Evolutionary conservation across 78 protist species (phyloP).

Genomic region (Andalucia godoyi): DNA sequence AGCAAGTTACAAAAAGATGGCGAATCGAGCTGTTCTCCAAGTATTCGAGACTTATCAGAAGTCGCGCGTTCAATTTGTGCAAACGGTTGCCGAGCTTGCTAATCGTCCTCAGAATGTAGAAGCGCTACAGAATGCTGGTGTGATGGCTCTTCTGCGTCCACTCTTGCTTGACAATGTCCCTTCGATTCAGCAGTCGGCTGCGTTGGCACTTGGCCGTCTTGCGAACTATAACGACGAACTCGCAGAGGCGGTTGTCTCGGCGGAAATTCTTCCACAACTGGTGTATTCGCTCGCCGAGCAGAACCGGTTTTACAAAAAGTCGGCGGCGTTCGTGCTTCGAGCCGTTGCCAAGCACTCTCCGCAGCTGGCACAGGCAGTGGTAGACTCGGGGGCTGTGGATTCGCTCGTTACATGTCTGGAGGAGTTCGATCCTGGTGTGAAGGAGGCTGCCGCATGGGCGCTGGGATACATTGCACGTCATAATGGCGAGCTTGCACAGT

Average conservation of each 20-base stretch:
- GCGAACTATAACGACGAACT: slow-evolving; percentile 72
- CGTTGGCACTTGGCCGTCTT: slow-evolving; percentile 45
- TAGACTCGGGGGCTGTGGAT: slow-evolving; percentile 69
- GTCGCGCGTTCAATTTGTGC: slow-evolving; percentile 68
- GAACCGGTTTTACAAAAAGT: slow-evolving; percentile 76
- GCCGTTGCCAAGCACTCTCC: slow-evolving; percentile 78
- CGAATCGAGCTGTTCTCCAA: too few relatives aligned
- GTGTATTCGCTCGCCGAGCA: slow-evolving; percentile 68
- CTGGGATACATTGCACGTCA: slow-evolving; percentile 80
- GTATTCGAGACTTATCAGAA: slow-evolving; percentile 70
- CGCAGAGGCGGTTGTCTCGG: slow-evolving; percentile 73
- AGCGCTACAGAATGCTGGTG: slow-evolving; percentile 61
- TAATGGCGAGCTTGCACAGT: slow-evolving; percentile 28
- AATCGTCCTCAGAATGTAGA: slow-evolving; percentile 69
- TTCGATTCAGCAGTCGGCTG: slow-evolving; percentile 48
- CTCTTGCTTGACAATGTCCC: slow-evolving; percentile 76
- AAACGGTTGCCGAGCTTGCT: slow-evolving; percentile 73
- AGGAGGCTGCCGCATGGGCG: slow-evolving; percentile 88
- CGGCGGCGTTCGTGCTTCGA: slow-evolving; percentile 75
- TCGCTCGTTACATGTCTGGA: slow-evolving; percentile 67
- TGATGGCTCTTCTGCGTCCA: slow-evolving; percentile 69
- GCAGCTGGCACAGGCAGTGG: slow-evolving; percentile 75
- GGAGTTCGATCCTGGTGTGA: slow-evolving; percentile 83
- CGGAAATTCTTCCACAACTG: slow-evolving; percentile 74
- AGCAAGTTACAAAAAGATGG: too few relatives aligned